Conservation (phyloP, 345 rosid species). For the Linum usitatissimum region DNA sequence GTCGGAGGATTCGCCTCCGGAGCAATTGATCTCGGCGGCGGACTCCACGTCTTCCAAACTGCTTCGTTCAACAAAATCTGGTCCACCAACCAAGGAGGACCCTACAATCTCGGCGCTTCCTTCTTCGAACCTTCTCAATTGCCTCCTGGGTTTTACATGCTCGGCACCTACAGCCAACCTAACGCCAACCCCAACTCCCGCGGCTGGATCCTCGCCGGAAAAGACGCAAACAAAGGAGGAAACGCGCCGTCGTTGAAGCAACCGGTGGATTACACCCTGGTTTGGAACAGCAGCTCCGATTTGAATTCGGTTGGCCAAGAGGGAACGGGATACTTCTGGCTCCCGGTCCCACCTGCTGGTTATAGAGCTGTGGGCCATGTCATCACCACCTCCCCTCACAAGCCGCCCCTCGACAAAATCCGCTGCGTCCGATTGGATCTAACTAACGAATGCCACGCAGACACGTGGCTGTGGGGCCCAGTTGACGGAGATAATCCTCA, state of each 20-base stretch:
- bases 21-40: conserved; percentile 45
- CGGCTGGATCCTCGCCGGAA: conserved; percentile 60
- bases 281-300: conserved; percentile 49
- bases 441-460: conserved; percentile 42
- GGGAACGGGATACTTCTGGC: conserved; percentile 57
- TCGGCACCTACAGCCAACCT: conserved; percentile 57
- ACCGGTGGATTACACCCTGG: conserved; percentile 67
- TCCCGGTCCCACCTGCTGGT: conserved; percentile 58
- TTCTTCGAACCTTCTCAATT: conserved; percentile 53
- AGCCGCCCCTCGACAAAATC: conserved; percentile 55
- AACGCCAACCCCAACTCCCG: conserved; percentile 34
- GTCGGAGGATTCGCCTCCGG: conserved; percentile 35
- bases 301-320: too few relatives aligned
- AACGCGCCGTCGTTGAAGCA: conserved; percentile 19
- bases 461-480: conserved; percentile 51
- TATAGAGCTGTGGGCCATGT: conserved; percentile 53
- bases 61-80: conserved; percentile 49
- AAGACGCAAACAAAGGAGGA: conserved; percentile 19
- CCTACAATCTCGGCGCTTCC: conserved; percentile 53
- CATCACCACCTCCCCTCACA: conserved; percentile 43
- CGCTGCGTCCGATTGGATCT: conserved; percentile 62
- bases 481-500: conserved; percentile 7
- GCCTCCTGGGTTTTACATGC: conserved; percentile 38
- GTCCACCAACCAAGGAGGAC: conserved; percentile 53
- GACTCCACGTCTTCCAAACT: conserved; percentile 46